Evolutionary conservation across 176 grass and related monocot species (phyloP).

Genomic region (Triticum turgidum): DNA sequence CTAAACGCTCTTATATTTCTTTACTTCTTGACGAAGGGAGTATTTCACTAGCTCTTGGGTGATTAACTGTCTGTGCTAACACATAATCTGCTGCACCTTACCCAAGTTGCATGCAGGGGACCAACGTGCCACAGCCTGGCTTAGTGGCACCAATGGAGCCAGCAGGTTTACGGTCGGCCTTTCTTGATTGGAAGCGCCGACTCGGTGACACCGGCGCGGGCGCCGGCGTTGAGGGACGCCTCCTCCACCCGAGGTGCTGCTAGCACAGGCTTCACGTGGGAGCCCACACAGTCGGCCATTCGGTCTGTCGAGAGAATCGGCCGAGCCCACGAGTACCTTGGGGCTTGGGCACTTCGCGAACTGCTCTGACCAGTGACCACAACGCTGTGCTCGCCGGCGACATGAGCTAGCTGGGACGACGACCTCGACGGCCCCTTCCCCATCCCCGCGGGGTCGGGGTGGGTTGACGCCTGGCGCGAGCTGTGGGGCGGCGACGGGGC

Average conservation of each 20-base stretch:
- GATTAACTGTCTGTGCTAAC: too few relatives aligned
- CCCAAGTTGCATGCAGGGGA: too few relatives aligned
- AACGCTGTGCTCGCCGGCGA: not conserved
- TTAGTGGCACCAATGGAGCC: too few relatives aligned
- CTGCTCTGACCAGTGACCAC: not conserved
- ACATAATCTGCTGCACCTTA: too few relatives aligned
- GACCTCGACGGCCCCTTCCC: not conserved
- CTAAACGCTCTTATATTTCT: too few relatives aligned
- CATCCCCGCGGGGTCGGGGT: not conserved
- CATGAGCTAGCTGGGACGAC: not conserved
- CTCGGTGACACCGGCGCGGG: not conserved
- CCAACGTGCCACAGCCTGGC: too few relatives aligned
- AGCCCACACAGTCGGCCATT: not conserved
- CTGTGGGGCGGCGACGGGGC: not conserved
- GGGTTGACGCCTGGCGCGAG: not conserved
- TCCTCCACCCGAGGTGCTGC: not conserved
- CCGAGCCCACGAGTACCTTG: not conserved
- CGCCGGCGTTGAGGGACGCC: not conserved
- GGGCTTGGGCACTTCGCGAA: not conserved
- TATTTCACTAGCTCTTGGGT: too few relatives aligned
- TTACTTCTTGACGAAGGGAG: too few relatives aligned
- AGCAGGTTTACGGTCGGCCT: too few relatives aligned
- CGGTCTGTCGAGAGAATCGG: not conserved
- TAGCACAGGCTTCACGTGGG: not conserved
- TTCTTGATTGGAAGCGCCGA: too few relatives aligned